Conservation (phyloP, 2,329 filamentous ascomycete genomes). For the Penicillium sp. region DNA sequence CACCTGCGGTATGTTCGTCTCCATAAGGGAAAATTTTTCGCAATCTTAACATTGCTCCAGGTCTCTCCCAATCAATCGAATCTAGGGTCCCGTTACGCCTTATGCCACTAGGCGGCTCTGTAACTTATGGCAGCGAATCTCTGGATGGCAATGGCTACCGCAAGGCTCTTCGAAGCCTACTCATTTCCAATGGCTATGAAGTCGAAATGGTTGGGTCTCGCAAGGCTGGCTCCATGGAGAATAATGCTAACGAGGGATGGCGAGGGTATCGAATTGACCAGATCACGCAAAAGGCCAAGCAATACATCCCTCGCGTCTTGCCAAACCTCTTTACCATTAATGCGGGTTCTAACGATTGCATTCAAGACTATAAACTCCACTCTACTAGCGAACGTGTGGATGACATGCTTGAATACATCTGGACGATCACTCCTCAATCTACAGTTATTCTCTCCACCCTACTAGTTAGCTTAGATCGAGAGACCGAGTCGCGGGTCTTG, state of each 20-base stretch:
- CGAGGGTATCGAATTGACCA: slow-evolving; percentile 41
- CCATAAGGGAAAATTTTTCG: too few species aligned
- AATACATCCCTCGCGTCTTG: slow-evolving; percentile 27
- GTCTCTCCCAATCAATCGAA: too few species aligned
- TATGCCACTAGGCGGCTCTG: slow-evolving; percentile 16
- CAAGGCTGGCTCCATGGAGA: slow-evolving; percentile 37
- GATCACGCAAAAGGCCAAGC: slow-evolving; percentile 32
- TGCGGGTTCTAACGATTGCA: slow-evolving; percentile 44
- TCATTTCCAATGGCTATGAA: background rate
- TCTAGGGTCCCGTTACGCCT: background rate
- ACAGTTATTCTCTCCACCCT: slow-evolving; percentile 30
- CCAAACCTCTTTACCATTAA: slow-evolving; percentile 45
- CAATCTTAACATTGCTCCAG: too few species aligned
- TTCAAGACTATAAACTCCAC: slow-evolving; percentile 29
- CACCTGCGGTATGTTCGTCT: too few species aligned
- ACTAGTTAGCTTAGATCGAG: slow-evolving; percentile 26
- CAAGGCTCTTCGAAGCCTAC: background rate
- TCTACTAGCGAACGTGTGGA: slow-evolving; percentile 25
- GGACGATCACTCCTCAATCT: background rate
- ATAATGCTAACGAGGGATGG: slow-evolving; percentile 44
- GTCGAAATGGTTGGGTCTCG: slow-evolving; percentile 39
- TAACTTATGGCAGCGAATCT: slow-evolving; percentile 19
- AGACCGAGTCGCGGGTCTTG: slow-evolving; percentile 24
- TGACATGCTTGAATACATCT: background rate
- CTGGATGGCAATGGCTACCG: slow-evolving; percentile 4